Base-by-base conservation (phyloP, 352 stramenopile species). In the Pseudoperonospora humuli region DNA sequence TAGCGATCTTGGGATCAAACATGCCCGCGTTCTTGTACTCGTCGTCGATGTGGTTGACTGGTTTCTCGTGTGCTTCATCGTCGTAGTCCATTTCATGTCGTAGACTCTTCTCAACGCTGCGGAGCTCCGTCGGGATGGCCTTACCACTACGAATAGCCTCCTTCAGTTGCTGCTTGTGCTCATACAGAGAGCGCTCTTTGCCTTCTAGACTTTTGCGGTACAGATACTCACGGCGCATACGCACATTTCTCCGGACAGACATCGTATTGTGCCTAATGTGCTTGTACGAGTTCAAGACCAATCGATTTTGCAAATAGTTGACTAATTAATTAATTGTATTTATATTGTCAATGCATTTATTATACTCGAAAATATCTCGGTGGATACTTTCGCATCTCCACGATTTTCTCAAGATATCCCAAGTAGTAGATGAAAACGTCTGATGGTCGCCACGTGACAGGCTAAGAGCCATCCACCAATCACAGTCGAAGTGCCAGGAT, bases 1-100 rank as follows among this genome's bases (percentile, higher is more conserved):
- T 91, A 50, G 96, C 98, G 28, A 99, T 84, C 49, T 97, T 96
- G 24, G 96, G 96, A 67, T 99, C 96, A 39, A 93, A 87, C 59
- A 97, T 89, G 36, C 95, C 97, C 5, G 95, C 94, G 62, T 97
- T 96, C 57, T 95, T 96, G 70, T 99, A 99, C 72, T 99, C 97
- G 72, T 99, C 96, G 64, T 99, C 97, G 20, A 99, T 93, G 60
- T 97, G 82, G 51, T 76, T 95, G 20, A 87, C 65, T 29, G 81
- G 75, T 50, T 86, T 88, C 49, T 91, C 81, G 46, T 95, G 89
- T 21, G 67, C 72, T 24, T 93, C 83, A 43, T 96, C 86, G 34
- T 97, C 86, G 54, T 92, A 86, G 39, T 95, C 85, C 53, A 97
- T 85, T 53, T 98, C 86, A 24, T 92, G 54, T 39, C 94, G 87